Percentiles rank a stretch among this genome's conserved stretches.
These are phyloP conservation scores for Sonneratia caseolaris DNA, from an alignment of 345 rosid species.

Conservation along the genomic window DNA sequence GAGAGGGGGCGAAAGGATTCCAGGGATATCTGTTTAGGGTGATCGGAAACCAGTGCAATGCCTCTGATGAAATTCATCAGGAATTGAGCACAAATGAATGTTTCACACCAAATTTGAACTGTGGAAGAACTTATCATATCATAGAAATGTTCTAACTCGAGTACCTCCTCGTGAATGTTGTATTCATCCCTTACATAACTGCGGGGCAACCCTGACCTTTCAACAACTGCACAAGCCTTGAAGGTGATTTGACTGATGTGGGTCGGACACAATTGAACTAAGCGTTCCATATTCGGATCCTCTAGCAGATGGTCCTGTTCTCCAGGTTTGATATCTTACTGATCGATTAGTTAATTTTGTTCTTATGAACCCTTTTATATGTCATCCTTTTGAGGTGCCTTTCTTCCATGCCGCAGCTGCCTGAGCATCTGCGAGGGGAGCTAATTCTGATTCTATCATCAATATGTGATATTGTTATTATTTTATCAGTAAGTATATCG, in stretches of 20 bases:
- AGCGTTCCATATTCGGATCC: slow-evolving; percentile 94
- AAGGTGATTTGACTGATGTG: slow-evolving; percentile 65
- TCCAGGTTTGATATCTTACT: slow-evolving; percentile 47
- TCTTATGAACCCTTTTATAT: neutral
- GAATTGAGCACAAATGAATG: neutral
- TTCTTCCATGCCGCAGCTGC: slow-evolving; percentile 72
- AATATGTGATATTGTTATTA: slow-evolving; percentile 25
- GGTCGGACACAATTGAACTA: slow-evolving; percentile 71
- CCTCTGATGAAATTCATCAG: neutral
- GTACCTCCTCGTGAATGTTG: slow-evolving; percentile 38
- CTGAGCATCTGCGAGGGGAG: slow-evolving; percentile 62
- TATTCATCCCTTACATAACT: slow-evolving; percentile 76
- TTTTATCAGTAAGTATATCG: too few relatives aligned
- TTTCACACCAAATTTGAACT: too few relatives aligned
- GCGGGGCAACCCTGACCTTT: slow-evolving; percentile 94
- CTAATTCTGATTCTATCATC: slow-evolving; percentile 51
- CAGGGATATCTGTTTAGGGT: too few relatives aligned
- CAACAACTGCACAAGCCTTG: slow-evolving; percentile 73
- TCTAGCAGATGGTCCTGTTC: slow-evolving; percentile 83
- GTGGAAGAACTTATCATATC: neutral
- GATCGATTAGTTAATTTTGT: neutral
- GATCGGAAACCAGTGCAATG: neutral
- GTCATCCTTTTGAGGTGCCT: slow-evolving; percentile 10
- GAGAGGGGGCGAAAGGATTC: too few relatives aligned
- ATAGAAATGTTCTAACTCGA: slow-evolving; percentile 1